Evolutionary conservation across 352 stramenopile genomes (phyloP).

Genomic region (Pythium periplocum): DNA sequence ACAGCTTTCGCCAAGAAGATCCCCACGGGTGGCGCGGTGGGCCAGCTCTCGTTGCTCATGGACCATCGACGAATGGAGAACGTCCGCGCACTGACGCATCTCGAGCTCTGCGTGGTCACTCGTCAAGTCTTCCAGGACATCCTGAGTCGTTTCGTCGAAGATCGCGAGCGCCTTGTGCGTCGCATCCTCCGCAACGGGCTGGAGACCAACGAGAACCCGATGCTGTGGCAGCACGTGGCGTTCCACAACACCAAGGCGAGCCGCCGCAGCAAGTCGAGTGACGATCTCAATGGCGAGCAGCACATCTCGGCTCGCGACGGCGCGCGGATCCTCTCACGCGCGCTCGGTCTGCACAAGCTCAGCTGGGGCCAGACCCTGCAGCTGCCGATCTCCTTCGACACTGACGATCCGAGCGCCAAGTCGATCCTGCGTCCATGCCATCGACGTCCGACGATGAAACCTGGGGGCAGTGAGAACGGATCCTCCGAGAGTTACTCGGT

Average conservation of each 20-base stretch:
- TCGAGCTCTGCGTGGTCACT: conserved; percentile 19
- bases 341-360: not conserved
- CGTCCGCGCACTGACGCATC: conserved; percentile 16
- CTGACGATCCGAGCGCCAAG: not conserved
- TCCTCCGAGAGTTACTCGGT: too few relatives aligned
- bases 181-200: conserved; percentile 16
- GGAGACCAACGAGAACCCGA: conserved; percentile 17
- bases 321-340: conserved; percentile 7
- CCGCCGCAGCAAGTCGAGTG: not conserved
- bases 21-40: conserved; percentile 12
- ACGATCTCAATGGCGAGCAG: not conserved
- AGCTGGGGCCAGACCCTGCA: not conserved
- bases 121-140: conserved; percentile 13
- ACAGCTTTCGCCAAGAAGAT: conserved; percentile 2
- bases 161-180: conserved; percentile 15
- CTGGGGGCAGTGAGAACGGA: too few relatives aligned
- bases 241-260: not conserved
- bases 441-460: too few relatives aligned
- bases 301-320: conserved; percentile 3
- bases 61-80: conserved; percentile 19
- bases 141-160: conserved; percentile 14
- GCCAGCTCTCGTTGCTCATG: conserved; percentile 18
- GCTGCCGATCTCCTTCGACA: conserved; percentile 7
- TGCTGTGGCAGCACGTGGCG: conserved; percentile 13
- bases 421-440: too few relatives aligned